These are phyloP conservation scores for Cercospora brassicicola DNA, from an alignment of 2,329 filamentous ascomycete species.

Conservation along the genomic window DNA sequence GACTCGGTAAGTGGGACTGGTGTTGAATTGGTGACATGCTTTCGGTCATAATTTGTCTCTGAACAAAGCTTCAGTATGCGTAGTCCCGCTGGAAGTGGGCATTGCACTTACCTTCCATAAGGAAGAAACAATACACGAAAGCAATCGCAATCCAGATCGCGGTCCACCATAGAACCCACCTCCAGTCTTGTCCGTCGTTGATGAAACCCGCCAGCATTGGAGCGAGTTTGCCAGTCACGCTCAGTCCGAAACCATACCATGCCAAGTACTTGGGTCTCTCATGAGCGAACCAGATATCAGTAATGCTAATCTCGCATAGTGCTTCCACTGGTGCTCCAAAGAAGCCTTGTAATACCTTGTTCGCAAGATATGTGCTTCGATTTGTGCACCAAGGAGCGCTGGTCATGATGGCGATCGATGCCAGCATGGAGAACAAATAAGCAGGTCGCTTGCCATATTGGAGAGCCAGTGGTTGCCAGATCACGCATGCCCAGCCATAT, in stretches of 20 bases:
- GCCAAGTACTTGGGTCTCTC: constrained; percentile 37
- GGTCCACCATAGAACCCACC: constrained; percentile 54
- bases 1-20: neutral
- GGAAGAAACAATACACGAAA: constrained; percentile 58
- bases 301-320: constrained; percentile 41
- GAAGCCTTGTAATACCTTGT: constrained; percentile 51
- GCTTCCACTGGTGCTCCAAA: constrained; percentile 53
- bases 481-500: constrained; percentile 53
- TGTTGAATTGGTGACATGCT: neutral
- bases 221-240: constrained; percentile 30
- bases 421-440: constrained; percentile 47
- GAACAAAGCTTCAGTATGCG: neutral
- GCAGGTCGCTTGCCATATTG: constrained; percentile 53
- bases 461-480: constrained; percentile 56
- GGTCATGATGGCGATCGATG: constrained; percentile 44
- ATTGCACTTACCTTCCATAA: constrained; percentile 49
- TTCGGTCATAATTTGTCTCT: constrained; percentile 55
- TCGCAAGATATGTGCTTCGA: constrained; percentile 50
- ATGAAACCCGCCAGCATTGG: constrained; percentile 55
- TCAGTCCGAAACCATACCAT: constrained; percentile 34
- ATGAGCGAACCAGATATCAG: constrained; percentile 34
- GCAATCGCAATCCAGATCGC: constrained; percentile 54
- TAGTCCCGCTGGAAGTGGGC: neutral
- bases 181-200: constrained; percentile 50
- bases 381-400: constrained; percentile 49